phyloP scores from a whole-genome alignment of 2,329 filamentous ascomycete species.

The Cryoendolithus antarcticus region DNA sequence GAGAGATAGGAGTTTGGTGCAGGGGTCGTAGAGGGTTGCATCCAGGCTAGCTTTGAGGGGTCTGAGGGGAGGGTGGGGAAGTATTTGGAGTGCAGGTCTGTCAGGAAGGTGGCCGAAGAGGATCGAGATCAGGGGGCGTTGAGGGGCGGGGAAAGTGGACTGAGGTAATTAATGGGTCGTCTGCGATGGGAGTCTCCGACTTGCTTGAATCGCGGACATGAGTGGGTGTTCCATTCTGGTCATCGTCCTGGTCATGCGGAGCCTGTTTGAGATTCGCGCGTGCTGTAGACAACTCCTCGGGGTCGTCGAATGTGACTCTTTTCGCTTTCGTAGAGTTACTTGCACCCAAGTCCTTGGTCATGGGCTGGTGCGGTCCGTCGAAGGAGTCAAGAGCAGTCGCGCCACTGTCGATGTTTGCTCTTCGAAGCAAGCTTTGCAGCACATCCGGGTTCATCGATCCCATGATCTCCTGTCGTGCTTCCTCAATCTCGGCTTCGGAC shows the following conservation, averaged over 20 bases:
- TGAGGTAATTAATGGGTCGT: slow-evolving; percentile 1
- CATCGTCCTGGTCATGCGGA: neutral
- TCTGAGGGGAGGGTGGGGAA: slow-evolving; percentile 80
- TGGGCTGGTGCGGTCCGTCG: too few relatives aligned
- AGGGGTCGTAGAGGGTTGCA: slow-evolving; percentile 39
- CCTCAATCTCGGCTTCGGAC: slow-evolving; percentile 68
- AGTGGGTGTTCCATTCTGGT: slow-evolving; percentile 2
- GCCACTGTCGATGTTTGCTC: slow-evolving; percentile 62
- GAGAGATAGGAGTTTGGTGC: slow-evolving; percentile 64
- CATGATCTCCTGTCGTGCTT: slow-evolving; percentile 70
- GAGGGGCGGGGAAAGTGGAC: slow-evolving; percentile 49
- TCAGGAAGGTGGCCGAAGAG: slow-evolving; percentile 70
- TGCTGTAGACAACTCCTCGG: too few relatives aligned
- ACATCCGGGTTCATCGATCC: slow-evolving; percentile 61
- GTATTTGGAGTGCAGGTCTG: slow-evolving; percentile 79
- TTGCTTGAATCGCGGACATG: slow-evolving; percentile 24
- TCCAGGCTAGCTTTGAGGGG: slow-evolving; percentile 79
- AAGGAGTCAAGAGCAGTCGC: too few relatives aligned
- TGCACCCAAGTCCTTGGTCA: too few relatives aligned
- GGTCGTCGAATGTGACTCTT: too few relatives aligned
- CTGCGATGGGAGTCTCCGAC: neutral
- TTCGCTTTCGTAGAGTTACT: too few relatives aligned
- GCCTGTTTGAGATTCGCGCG: too few relatives aligned
- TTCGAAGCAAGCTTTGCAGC: slow-evolving; percentile 61
- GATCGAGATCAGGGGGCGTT: slow-evolving; percentile 63